Conservation (phyloP, 1,284 basidiomycete species). For the Golubevia sp. region DNA sequence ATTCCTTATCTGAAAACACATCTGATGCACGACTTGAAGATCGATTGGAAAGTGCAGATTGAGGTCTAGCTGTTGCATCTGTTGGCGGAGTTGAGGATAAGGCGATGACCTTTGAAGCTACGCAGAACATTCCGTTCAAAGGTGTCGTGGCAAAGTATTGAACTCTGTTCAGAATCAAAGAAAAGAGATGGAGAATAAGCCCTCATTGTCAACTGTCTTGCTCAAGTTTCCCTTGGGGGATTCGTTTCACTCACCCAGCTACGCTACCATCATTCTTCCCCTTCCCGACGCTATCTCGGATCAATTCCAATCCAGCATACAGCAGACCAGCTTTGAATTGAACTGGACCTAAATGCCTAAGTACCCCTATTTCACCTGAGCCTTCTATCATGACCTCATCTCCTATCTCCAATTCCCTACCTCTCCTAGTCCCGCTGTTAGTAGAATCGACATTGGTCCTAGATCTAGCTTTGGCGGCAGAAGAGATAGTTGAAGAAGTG, state of each 20-base stretch:
- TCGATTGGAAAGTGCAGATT: conserved; percentile 36
- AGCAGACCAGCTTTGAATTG: conserved; percentile 35
- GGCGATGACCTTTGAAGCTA: conserved; percentile 33
- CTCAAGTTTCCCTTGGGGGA: no score
- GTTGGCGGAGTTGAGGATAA: conserved; percentile 28
- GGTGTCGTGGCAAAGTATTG: conserved; percentile 57
- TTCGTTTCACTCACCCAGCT: conserved; percentile 80
- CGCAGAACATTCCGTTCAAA: conserved; percentile 51
- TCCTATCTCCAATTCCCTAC: conserved; percentile 25
- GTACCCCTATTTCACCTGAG: conserved; percentile 38
- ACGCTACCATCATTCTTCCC: conserved; percentile 95
- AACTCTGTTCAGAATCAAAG: no score
- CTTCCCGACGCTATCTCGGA: conserved; percentile 68
- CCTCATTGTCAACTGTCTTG: no score
- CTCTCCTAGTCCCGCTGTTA: no score
- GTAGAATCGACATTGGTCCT: no score
- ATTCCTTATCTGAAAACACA: not conserved
- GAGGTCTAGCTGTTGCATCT: conserved; percentile 50
- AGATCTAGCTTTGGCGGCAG: no score
- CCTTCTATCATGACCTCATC: conserved; percentile 42
- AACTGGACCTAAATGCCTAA: conserved; percentile 51
- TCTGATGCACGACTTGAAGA: not conserved
- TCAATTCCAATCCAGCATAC: conserved; percentile 55
- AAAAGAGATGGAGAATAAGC: no score
- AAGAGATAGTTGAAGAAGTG: no score